A percentile compares a stretch with the other conserved stretches of the same genome.
Evolutionary conservation across 1,284 basidiomycete species (phyloP).

Genomic region (Cutaneotrichosporon sp.): DNA sequence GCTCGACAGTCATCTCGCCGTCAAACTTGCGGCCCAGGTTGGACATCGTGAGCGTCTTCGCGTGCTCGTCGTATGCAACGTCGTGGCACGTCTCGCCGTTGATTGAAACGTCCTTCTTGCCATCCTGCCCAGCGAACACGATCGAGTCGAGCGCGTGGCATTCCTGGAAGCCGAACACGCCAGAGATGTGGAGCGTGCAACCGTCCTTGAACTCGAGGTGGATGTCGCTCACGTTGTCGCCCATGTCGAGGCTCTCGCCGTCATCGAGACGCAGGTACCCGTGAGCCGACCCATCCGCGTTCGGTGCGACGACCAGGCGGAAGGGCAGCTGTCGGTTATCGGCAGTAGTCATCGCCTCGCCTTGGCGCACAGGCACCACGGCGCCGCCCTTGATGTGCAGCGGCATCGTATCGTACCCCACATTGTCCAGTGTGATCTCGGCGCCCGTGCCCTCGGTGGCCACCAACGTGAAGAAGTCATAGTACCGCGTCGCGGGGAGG

Average conservation of each 20-base stretch:
- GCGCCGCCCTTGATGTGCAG: conserved; percentile 66
- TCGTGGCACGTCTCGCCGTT: neutral
- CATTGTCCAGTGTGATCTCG: conserved; percentile 23
- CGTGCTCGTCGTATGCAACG: neutral
- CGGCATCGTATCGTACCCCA: conserved; percentile 63
- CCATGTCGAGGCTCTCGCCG: conserved; percentile 57
- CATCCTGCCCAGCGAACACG: conserved; percentile 27
- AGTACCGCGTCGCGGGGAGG: conserved; percentile 59
- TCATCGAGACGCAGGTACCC: conserved; percentile 67
- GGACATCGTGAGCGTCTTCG: neutral
- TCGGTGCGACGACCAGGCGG: conserved; percentile 61
- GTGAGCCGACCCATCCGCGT: conserved; percentile 57
- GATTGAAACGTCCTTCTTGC: neutral
- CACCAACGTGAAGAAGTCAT: conserved; percentile 73
- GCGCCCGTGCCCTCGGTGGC: conserved; percentile 51
- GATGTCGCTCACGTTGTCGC: conserved; percentile 55
- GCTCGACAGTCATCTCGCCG: neutral
- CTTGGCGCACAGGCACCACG: conserved; percentile 61
- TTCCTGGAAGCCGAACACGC: conserved; percentile 58
- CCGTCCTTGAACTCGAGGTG: conserved; percentile 55
- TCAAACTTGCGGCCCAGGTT: neutral
- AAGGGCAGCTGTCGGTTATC: conserved; percentile 63
- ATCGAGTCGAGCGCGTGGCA: conserved; percentile 19
- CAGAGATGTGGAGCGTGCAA: conserved; percentile 57
- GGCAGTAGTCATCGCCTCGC: conserved; percentile 62